Evolutionary conservation across 2,329 filamentous ascomycete genomes (phyloP), one percentile per base, ranked within the genome.

Genomic region (Pseudocercospora musae): DNA sequence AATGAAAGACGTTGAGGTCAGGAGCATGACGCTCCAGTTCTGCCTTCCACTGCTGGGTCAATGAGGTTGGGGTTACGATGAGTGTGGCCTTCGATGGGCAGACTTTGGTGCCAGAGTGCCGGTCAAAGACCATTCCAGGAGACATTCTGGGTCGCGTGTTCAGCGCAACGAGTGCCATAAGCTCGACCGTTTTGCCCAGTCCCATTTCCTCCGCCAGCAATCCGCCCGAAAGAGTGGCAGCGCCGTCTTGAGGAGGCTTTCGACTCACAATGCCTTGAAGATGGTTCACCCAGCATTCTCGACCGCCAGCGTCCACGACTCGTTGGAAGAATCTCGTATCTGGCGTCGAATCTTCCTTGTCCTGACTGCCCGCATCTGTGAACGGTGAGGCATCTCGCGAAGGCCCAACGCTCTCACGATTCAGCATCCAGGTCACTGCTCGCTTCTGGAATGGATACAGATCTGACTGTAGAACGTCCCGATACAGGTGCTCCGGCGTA

Each of bases 121-220:
- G 20, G 64, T 85, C 71, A 9, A 66, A 31, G 1, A 70, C 60
- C 18, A 57, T 48, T 15, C 58, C 48, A 42, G 40, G 40, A 76
- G 57, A 72, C 73, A 15, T 74, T 23, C 69, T 66, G 9, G 68
- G 60, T 29, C 84, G 82, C 42, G 74, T 79, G 71, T 94, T 86
- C 23, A 89, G 78, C 7, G 85, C 79, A n/a, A 92, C 84, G 10
- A 94, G 79, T 3, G 87, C 83, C 49, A 92, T 85, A 1, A 91
- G 80, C 76, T 94, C 91, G 2, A 93, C 80, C 0, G 90, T 94
- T 74, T 94, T 94, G 1, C 90, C 90, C 0, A 94, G 78, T 0
- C 90, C 90, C 90, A 94, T 94, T 74, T 94, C 90, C 71, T 94
- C 90, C 0, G 89, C 87, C 4, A 94, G 78, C 53, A 92, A 87